Percentiles rank a stretch among this genome's conserved stretches.
These are phyloP conservation scores for Arthroderma sp. DNA, from an alignment of 2,329 filamentous ascomycete genomes.

Conservation along the genomic window DNA sequence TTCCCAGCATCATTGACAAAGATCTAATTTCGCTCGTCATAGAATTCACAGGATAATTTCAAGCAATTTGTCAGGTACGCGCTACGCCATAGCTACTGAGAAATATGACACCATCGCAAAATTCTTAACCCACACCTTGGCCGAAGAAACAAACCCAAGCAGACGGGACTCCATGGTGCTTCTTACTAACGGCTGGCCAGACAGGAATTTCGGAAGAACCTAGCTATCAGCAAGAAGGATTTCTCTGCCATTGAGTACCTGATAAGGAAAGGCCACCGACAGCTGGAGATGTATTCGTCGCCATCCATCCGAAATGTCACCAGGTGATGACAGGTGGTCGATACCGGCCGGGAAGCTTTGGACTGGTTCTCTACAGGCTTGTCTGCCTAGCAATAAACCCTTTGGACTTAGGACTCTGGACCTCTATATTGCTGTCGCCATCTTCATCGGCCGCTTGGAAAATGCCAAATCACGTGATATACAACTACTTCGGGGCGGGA, in stretches of 20 bases:
- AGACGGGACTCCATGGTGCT: not conserved
- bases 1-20: not conserved
- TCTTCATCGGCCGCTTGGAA: not conserved
- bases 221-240: conserved; percentile 64
- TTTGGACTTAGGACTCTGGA: not conserved
- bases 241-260: conserved; percentile 78
- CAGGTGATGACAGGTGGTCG: conserved; percentile 15
- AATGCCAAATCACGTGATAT: not conserved
- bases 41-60: conserved; percentile 34
- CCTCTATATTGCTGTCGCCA: not conserved
- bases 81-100: not conserved
- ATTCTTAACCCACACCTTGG: not conserved
- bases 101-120: not conserved
- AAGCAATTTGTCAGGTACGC: conserved; percentile 32
- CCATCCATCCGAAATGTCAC: conserved; percentile 66
- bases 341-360: not conserved
- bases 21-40: not conserved
- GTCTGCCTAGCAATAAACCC: not conserved
- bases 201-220: conserved; percentile 62
- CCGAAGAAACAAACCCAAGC: not conserved
- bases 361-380: not conserved
- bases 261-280: conserved; percentile 65
- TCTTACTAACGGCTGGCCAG: conserved; percentile 33
- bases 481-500: not conserved
- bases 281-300: conserved; percentile 70